Evolutionary conservation across 2,329 filamentous ascomycete species (phyloP), one percentile per base, ranked within the genome.

Genomic region (Teratosphaeriaceae sp.): DNA sequence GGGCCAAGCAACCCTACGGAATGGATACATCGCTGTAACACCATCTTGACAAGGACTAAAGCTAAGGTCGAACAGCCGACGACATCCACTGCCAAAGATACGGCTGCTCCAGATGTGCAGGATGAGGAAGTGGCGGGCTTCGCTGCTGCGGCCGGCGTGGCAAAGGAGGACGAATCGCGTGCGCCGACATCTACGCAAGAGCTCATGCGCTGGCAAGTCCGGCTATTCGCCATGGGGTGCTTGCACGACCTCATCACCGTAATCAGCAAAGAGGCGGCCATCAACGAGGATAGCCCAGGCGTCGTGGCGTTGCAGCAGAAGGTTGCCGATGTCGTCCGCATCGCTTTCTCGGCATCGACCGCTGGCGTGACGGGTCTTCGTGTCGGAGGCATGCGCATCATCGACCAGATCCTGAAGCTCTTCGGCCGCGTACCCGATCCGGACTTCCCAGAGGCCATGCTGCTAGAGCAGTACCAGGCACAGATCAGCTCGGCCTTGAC

Each of bases 41-140:
- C 78, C 19, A 85, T 96, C 9, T 76, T 97, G 49, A 92, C 87
- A 26, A 94, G 94, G 74, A 94, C 86, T 0, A 80, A 86, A 51
- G 75, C 77, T 22, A 85, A 84, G 57, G 66, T 69, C 1, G 75
- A 80, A 31, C 74, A 79, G 21, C 61, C 66, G 4, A 66, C 66
- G 15, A 60, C 64, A 9, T 66, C 71, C 1, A 18, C 24, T 15
- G 44, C 42, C 3, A 76, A 71, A 54, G 61, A 66, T 5, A 73
- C 70, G 38, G 69, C 71, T 3, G 72, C 77, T 11, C 75, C 86
- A n/a, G 92, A 98, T 55, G 68, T 97, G 0, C 85, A 90, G 49
- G 92, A 98, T 60, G 92, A 98, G 61, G 94, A 98, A 63, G 90
- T 95, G 26, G 92, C 92, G 40, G 92, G 92, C 0, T 97, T 98